Percentiles rank a stretch among this genome's conserved stretches.
Evolutionary conservation across 805 yeast genomes (phyloP).

Genomic region (Candida sphagnicola): DNA sequence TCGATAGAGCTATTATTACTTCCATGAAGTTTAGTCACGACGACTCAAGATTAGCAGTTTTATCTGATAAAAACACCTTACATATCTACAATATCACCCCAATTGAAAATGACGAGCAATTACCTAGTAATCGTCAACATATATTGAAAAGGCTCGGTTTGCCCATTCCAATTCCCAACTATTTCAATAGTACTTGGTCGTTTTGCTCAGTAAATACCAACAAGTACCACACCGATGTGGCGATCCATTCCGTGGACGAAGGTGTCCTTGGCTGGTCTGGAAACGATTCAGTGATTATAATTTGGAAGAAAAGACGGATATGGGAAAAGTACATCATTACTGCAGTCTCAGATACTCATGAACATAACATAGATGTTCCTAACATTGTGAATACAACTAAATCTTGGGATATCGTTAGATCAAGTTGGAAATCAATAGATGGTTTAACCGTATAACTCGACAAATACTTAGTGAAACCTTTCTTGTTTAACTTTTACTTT

Average conservation of each 20-base stretch:
- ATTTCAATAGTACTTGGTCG: slow-evolving; percentile 85
- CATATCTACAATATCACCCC: slow-evolving; percentile 64
- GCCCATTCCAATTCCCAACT: slow-evolving; percentile 56
- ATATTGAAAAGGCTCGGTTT: slow-evolving; percentile 58
- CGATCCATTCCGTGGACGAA: slow-evolving; percentile 15
- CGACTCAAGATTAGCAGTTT: slow-evolving; percentile 72
- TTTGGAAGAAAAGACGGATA: slow-evolving; percentile 69
- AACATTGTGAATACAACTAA: background rate
- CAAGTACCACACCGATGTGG: slow-evolving; percentile 28
- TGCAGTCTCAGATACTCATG: slow-evolving; percentile 33
- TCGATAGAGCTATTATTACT: slow-evolving; percentile 78
- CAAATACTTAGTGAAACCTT: background rate
- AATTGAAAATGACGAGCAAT: slow-evolving; percentile 1
- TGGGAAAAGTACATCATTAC: slow-evolving; percentile 86
- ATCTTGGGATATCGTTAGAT: slow-evolving; percentile 19
- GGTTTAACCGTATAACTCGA: background rate
- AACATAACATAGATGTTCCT: background rate
- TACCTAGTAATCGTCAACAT: slow-evolving; percentile 54
- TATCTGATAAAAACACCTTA: slow-evolving; percentile 85
- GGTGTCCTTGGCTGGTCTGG: slow-evolving; percentile 67
- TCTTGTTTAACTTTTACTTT: background rate
- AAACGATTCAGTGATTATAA: slow-evolving; percentile 65
- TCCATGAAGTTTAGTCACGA: slow-evolving; percentile 81
- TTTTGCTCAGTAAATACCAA: slow-evolving; percentile 67
- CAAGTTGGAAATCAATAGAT: slow-evolving; percentile 26